Evolutionary conservation across 306 rosid species (phyloP).

Genomic region (Sechiopsis laciniata): DNA sequence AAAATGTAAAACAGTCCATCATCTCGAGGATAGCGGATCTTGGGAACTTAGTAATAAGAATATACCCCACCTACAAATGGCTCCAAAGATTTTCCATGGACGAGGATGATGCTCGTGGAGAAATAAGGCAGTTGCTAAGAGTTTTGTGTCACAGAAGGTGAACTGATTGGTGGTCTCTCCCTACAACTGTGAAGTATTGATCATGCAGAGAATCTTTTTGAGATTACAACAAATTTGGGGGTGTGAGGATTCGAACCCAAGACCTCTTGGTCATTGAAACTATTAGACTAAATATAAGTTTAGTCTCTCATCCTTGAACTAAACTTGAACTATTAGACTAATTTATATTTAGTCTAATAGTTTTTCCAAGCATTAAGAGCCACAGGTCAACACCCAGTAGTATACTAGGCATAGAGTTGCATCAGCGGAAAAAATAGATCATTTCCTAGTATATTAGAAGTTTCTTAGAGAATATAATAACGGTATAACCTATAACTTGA

Average conservation of each 20-base stretch:
- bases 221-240: too few species aligned
- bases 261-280: too few species aligned
- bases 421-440: background rate
- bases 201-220: background rate
- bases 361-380: background rate
- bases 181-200: background rate
- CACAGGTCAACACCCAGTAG: background rate
- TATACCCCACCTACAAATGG: background rate
- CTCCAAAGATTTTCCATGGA: background rate
- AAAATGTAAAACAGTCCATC: background rate
- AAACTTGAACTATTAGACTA: too few species aligned
- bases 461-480: too few species aligned
- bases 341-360: background rate
- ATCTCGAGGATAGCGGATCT: background rate
- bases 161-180: constrained; percentile 5
- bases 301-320: too few species aligned
- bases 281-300: too few species aligned
- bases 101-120: background rate
- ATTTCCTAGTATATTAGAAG: background rate
- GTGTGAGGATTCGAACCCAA: too few species aligned
- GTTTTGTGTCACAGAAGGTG: background rate
- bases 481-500: background rate
- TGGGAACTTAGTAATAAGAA: constrained; percentile 7
- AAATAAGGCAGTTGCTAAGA: background rate
- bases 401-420: background rate